These are phyloP conservation scores for Seiridium unicorne DNA, from an alignment of 2,329 filamentous ascomycete genomes.

Conservation along the genomic window DNA sequence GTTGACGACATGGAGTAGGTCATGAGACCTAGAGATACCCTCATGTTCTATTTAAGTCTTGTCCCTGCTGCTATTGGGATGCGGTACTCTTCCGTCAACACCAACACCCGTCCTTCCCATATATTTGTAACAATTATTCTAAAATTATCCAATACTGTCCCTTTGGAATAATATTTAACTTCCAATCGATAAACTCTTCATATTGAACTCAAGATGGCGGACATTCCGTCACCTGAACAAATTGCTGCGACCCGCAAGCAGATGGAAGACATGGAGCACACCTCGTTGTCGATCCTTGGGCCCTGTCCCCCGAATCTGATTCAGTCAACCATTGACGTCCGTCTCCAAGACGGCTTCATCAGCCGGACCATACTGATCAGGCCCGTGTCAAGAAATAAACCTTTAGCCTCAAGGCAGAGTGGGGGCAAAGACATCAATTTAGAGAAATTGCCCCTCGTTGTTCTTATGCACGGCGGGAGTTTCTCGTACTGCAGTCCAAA, in stretches of 20 bases:
- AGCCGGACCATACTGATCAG: not conserved
- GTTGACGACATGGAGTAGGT: too few relatives aligned
- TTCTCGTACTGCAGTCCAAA: slow-evolving; percentile 12
- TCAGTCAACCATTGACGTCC: not conserved
- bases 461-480: slow-evolving; percentile 15
- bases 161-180: not conserved
- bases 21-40: too few relatives aligned
- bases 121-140: too few relatives aligned
- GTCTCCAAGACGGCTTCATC: not conserved
- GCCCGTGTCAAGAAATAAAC: not conserved
- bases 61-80: too few relatives aligned
- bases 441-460: slow-evolving; percentile 8
- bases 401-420: not conserved
- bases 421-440: not conserved
- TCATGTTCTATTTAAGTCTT: too few relatives aligned
- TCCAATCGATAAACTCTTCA: not conserved
- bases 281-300: not conserved
- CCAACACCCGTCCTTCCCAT: too few relatives aligned
- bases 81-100: too few relatives aligned
- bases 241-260: not conserved
- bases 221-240: not conserved
- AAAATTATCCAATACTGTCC: too few relatives aligned
- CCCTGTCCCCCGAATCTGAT: not conserved
- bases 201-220: not conserved
- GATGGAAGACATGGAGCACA: not conserved